phyloP scores from a whole-genome alignment of 352 stramenopile genomes.

The Globisporangium uncinulatum region DNA sequence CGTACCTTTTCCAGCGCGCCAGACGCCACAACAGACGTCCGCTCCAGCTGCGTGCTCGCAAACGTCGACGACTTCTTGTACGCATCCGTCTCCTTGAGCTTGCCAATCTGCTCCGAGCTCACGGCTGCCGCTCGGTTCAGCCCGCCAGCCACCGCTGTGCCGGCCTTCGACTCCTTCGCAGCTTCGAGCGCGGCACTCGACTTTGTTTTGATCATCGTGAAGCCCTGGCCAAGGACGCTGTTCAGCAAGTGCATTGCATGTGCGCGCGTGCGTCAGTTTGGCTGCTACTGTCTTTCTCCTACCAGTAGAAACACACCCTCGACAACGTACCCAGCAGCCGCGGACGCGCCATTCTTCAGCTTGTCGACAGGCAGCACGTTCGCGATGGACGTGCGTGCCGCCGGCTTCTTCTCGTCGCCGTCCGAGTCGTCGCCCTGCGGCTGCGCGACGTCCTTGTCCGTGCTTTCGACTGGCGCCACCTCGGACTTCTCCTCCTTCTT shows the following conservation, averaged over 20 bases:
- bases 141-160: constrained; percentile 55
- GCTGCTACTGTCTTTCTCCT: neutral
- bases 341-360: constrained; percentile 84
- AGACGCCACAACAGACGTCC: constrained; percentile 59
- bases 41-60: constrained; percentile 49
- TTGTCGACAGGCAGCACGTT: constrained; percentile 85
- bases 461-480: neutral
- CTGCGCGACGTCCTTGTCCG: constrained; percentile 14
- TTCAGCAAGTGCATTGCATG: no score
- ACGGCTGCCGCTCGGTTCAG: constrained; percentile 54
- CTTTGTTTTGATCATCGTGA: constrained; percentile 72
- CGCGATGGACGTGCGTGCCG: constrained; percentile 50
- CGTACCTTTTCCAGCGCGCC: constrained; percentile 64
- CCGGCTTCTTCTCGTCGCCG: constrained; percentile 47
- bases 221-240: constrained; percentile 65
- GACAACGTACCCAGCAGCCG: constrained; percentile 56
- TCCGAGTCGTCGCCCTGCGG: constrained; percentile 32
- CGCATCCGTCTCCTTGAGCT: constrained; percentile 78
- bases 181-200: constrained; percentile 61
- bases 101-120: constrained; percentile 68
- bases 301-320: no score
- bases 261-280: neutral
- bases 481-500: constrained; percentile 39
- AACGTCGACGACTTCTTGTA: constrained; percentile 79
- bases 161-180: constrained; percentile 74